Evolutionary conservation across 169 alveolate species (phyloP).

Genomic region (Cryptosporidium tyzzeri): DNA sequence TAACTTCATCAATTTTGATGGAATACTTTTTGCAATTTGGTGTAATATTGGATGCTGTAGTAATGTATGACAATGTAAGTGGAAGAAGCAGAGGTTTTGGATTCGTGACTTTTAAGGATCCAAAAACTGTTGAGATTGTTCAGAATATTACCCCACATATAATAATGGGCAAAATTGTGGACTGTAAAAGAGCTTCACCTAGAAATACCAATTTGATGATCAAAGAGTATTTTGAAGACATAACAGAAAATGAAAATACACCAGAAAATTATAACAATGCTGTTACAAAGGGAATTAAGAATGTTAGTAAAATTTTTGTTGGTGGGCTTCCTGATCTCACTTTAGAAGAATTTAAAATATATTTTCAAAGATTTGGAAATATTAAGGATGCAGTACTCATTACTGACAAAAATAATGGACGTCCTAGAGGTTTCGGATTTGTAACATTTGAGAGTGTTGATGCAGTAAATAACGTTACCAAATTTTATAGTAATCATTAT

Average conservation of each 20-base stretch:
- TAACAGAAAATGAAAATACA: neutral
- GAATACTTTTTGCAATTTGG: conserved; percentile 80
- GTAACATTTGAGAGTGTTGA: conserved; percentile 85
- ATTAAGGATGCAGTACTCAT: conserved; percentile 88
- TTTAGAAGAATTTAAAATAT: conserved; percentile 85
- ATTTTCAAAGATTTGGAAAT: conserved; percentile 88
- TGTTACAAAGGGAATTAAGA: neutral
- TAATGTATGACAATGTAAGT: conserved; percentile 82
- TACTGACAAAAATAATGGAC: conserved; percentile 87
- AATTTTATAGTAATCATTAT: conserved; percentile 81
- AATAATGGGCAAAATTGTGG: conserved; percentile 79
- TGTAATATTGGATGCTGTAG: conserved; percentile 78
- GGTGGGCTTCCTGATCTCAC: conserved; percentile 91
- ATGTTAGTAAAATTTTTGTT: conserved; percentile 87
- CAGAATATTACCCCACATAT: conserved; percentile 51
- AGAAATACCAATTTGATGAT: conserved; percentile 28
- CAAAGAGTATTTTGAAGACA: conserved; percentile 3
- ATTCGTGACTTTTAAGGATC: conserved; percentile 79
- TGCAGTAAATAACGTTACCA: conserved; percentile 87
- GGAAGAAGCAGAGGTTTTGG: conserved; percentile 87
- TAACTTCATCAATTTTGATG: conserved; percentile 76
- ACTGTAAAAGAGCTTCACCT: conserved; percentile 81
- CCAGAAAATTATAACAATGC: neutral
- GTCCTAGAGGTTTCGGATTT: conserved; percentile 94
- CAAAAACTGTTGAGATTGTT: conserved; percentile 64